Evolutionary conservation across 2,329 filamentous ascomycete species (phyloP).

Genomic region (Ophiostoma australiae): DNA sequence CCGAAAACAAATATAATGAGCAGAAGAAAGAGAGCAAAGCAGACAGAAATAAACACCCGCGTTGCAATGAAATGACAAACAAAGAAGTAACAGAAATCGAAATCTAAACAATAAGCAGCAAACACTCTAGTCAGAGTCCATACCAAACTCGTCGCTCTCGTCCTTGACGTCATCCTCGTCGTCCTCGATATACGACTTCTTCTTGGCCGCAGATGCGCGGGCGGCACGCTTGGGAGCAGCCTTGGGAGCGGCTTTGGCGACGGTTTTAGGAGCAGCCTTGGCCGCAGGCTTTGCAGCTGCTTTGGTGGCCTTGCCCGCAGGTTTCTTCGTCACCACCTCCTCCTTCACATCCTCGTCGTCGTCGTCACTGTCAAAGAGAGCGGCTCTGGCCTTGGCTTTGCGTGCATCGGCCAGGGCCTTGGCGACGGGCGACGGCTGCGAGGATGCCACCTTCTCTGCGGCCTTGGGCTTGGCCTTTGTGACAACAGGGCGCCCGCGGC

Average conservation of each 20-base stretch:
- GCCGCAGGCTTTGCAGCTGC: slow-evolving; percentile 11
- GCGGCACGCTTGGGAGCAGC: slow-evolving; percentile 33
- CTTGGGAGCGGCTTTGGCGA: slow-evolving; percentile 12
- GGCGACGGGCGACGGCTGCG: not conserved
- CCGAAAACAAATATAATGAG: slow-evolving; percentile 26
- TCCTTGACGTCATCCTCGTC: slow-evolving; percentile 33
- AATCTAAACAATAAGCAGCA: not conserved
- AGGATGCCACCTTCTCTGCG: not conserved
- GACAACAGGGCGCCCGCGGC: slow-evolving; percentile 48
- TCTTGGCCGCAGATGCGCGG: slow-evolving; percentile 40
- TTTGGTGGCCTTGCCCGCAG: slow-evolving; percentile 9
- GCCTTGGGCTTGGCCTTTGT: slow-evolving; percentile 43
- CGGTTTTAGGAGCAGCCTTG: slow-evolving; percentile 4
- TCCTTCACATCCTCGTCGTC: slow-evolving; percentile 14
- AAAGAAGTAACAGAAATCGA: not conserved
- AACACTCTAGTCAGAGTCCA: slow-evolving; percentile 33
- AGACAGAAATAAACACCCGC: not conserved
- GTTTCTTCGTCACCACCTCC: not conserved
- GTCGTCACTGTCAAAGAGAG: slow-evolving; percentile 3
- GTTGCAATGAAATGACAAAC: not conserved
- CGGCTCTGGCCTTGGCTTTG: slow-evolving; percentile 29
- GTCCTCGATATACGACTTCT: slow-evolving; percentile 39
- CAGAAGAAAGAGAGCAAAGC: not conserved
- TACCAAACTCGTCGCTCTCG: slow-evolving; percentile 38
- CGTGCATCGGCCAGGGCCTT: not conserved